phyloP scores from a whole-genome alignment of 1,139 yeast species.

The Trichomonascaceae sp. region DNA sequence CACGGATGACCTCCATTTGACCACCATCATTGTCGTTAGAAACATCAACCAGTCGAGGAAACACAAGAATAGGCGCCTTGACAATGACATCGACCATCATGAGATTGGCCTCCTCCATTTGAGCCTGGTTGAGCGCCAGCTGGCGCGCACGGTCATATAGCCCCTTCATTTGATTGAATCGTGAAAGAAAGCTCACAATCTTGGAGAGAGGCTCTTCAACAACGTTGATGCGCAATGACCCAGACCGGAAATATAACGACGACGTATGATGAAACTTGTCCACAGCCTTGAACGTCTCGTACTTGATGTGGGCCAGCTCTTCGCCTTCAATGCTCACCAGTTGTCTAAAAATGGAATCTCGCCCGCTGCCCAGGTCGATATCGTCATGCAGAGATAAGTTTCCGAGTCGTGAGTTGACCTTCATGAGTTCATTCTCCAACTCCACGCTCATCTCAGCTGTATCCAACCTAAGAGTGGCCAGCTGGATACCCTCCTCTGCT shows the following conservation, averaged over 20 bases:
- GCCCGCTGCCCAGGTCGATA: slow-evolving; percentile 46
- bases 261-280: slow-evolving; percentile 45
- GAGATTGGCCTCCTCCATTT: slow-evolving; percentile 46
- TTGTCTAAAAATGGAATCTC: slow-evolving; percentile 48
- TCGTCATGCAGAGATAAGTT: slow-evolving; percentile 73
- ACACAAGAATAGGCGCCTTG: slow-evolving; percentile 70
- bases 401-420: slow-evolving; percentile 63
- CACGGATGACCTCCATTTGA: too few relatives aligned
- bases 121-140: slow-evolving; percentile 66
- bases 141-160: slow-evolving; percentile 80
- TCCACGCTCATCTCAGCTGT: slow-evolving; percentile 58
- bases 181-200: slow-evolving; percentile 52
- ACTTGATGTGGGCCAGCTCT: slow-evolving; percentile 68
- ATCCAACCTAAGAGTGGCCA: slow-evolving; percentile 69
- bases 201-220: slow-evolving; percentile 69
- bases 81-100: slow-evolving; percentile 62
- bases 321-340: slow-evolving; percentile 72
- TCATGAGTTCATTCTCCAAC: slow-evolving; percentile 66
- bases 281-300: slow-evolving; percentile 45
- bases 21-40: slow-evolving; percentile 2
- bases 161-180: slow-evolving; percentile 75
- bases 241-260: slow-evolving; percentile 52
- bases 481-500: slow-evolving; percentile 70
- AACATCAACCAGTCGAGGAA: slow-evolving; percentile 41
- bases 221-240: slow-evolving; percentile 62